Evolutionary conservation across 1,284 basidiomycete species (phyloP).

Genomic region (Pyrrhoderma lamaoense): DNA sequence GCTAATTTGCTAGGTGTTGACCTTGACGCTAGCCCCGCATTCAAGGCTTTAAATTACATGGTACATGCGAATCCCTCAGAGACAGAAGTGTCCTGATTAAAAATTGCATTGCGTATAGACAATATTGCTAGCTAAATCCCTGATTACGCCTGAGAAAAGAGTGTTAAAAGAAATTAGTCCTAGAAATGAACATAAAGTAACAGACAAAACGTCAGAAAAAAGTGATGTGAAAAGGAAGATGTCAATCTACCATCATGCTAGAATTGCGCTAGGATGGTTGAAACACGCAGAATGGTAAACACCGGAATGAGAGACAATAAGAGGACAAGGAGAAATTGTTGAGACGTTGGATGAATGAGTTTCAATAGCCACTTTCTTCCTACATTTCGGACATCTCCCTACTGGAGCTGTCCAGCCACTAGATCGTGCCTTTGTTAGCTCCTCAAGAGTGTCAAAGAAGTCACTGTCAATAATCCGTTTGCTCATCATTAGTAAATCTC

Average conservation of each 20-base stretch:
- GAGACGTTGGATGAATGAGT: neutral
- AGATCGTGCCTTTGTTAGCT: slow-evolving; percentile 40
- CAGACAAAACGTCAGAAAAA: slow-evolving; percentile 1
- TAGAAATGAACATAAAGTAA: slow-evolving; percentile 1
- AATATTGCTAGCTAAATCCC: no score
- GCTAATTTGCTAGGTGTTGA: slow-evolving; percentile 63
- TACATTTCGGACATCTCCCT: slow-evolving; percentile 12
- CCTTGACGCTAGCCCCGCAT: slow-evolving; percentile 48
- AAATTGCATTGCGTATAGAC: no score
- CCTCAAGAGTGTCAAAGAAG: slow-evolving; percentile 66
- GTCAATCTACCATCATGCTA: slow-evolving; percentile 11
- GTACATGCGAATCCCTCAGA: slow-evolving; percentile 42
- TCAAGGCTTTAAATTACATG: slow-evolving; percentile 50
- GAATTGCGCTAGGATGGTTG: neutral
- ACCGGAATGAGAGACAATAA: slow-evolving; percentile 12
- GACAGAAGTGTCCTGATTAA: slow-evolving; percentile 22
- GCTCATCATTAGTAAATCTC: slow-evolving; percentile 85
- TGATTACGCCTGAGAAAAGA: neutral
- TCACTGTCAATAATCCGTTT: slow-evolving; percentile 81
- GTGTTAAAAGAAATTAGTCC: neutral
- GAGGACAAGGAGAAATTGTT: neutral
- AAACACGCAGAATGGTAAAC: slow-evolving; percentile 16
- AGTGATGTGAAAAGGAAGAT: neutral
- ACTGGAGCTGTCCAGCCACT: slow-evolving; percentile 45
- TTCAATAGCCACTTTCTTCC: neutral